Evolutionary conservation across 148 eudicot species (phyloP), one percentile per base, ranked within the genome.

Genomic region (Polygonum maritimum): DNA sequence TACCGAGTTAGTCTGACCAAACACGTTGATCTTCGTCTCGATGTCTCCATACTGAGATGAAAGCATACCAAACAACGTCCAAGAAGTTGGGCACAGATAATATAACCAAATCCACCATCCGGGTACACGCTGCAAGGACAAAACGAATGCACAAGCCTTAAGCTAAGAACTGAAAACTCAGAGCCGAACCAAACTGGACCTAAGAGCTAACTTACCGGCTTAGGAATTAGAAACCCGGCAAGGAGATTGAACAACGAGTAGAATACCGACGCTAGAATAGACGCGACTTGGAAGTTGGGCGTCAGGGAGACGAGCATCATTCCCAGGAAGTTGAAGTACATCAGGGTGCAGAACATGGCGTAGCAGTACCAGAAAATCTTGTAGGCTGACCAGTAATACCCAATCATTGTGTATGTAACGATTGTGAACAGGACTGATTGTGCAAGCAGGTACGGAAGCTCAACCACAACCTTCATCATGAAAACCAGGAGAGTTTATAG

Each of bases 91-190:
- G 62, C 77, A 63, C 36, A 88, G n/a, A 57, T 89, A 89, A 74
- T 80, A 92, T 63, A 90, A 75, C 97, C 96, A 92, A 2, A 86
- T 44, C 95, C 96, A 92, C 93, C 93, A 89, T 71, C 83, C 86
- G 1, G 96, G 96, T 78, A 92, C 82, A 69, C 86, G 87, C 92
- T 92, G 88, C 77, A 83, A 74, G 39, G 35, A 35, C 19, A 63
- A 14, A 63, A 4, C 22, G 1, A 22, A 13, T 15, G 14, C 10
- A 13, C 71, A 67, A 2, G 36, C 13, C 9, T 44, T 44, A 44
- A 44, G 9, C 45, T 41, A 41, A 41, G 9, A 6, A 41, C 47
- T 44, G 47, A 44, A 44, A 44, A 44, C 47, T 44, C 47, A 6
- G 9, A 44, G 47, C 47, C 9, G 1, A 44, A 44, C 47, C 55